phyloP scores from a whole-genome alignment of 768 basidiomycete genomes.

The Pisolithus sp. region DNA sequence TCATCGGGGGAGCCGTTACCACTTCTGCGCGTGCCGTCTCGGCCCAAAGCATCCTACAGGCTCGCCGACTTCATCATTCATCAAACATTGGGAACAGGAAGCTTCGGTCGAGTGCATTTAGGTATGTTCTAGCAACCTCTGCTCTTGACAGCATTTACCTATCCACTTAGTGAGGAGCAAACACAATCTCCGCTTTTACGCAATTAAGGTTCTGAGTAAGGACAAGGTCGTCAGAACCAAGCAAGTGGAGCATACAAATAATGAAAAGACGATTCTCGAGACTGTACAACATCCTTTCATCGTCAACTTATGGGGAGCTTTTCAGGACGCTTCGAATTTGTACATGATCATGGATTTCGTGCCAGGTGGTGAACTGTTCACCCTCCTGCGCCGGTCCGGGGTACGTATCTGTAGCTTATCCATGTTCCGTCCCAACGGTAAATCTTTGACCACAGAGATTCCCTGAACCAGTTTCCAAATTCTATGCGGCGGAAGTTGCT shows the following conservation, averaged over 20 bases:
- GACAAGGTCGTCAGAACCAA: constrained; percentile 89
- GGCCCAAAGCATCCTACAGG: constrained; percentile 62
- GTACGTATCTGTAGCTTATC: constrained; percentile 39
- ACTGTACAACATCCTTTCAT: constrained; percentile 88
- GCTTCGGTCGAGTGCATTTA: constrained; percentile 93
- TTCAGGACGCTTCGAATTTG: constrained; percentile 86
- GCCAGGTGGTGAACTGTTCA: constrained; percentile 95
- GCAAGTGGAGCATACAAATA: constrained; percentile 97
- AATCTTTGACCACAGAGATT: constrained; percentile 54
- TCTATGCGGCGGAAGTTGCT: constrained; percentile 94
- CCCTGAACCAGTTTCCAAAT: constrained; percentile 95
- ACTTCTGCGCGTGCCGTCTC: constrained; percentile 31
- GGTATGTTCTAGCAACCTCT: constrained; percentile 37
- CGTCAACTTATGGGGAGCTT: constrained; percentile 93
- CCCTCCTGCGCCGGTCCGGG: constrained; percentile 83
- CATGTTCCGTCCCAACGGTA: constrained; percentile 7
- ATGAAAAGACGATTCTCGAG: constrained; percentile 83
- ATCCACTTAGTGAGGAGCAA: constrained; percentile 66
- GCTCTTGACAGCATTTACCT: neutral
- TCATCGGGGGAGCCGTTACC: constrained; percentile 29
- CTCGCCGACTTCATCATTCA: constrained; percentile 76
- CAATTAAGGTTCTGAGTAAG: constrained; percentile 91
- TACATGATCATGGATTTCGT: constrained; percentile 99
- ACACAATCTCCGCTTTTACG: constrained; percentile 94
- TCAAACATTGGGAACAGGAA: constrained; percentile 86